Evolutionary conservation across 2,329 filamentous ascomycete genomes (phyloP), one percentile per base, ranked within the genome.

Genomic region (Pyrenochaeta sp.): DNA sequence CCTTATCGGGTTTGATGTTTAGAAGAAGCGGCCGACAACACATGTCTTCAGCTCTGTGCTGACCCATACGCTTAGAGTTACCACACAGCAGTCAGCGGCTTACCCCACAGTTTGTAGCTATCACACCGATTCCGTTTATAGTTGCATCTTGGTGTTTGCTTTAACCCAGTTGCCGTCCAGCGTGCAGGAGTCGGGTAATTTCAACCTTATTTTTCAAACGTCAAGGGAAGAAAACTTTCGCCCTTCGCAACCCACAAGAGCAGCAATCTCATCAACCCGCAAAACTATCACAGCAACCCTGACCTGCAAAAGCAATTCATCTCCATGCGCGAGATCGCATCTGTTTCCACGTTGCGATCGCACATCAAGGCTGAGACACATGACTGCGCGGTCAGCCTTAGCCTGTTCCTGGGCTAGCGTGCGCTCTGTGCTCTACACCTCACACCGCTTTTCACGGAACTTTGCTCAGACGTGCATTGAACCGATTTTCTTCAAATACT

Each of bases 381-480:
- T 67, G 64, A 69, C 58, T 47, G 48, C 62, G 64, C 60, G 53
- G 61, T 69, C 61, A 69, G 65, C 65, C 47, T 63, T 63, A 65
- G 54, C 51, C 48, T 55, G 48, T 49, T 59, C 44, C 41, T 34
- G 48, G 52, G 42, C 52, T 65, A 67, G 63, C 58, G 56, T 43
- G 44, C 45, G 56, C 61, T 63, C 65, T 53, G 64, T 63, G 65
- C 63, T 51, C 56, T 54, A 62, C 61, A 64, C 60, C 63, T 66
- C 65, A 67, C 63, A 69, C 66, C 65, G 65, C 66, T 67, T 65
- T 65, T 69, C 63, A 61, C 40, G 48, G 57, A 58, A 55, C 52
- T 62, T 61, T 59, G 48, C 55, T 60, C 51, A 51, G 44, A 48
- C 49, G 38, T 48, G 52, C 54, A 48, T 35, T 44, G 47, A 48